Percentiles rank a stretch among this genome's conserved stretches.
These are phyloP conservation scores for Coemansia sp. DNA, from an alignment of 192 early-diverging fungal genomes.

Conservation along the genomic window DNA sequence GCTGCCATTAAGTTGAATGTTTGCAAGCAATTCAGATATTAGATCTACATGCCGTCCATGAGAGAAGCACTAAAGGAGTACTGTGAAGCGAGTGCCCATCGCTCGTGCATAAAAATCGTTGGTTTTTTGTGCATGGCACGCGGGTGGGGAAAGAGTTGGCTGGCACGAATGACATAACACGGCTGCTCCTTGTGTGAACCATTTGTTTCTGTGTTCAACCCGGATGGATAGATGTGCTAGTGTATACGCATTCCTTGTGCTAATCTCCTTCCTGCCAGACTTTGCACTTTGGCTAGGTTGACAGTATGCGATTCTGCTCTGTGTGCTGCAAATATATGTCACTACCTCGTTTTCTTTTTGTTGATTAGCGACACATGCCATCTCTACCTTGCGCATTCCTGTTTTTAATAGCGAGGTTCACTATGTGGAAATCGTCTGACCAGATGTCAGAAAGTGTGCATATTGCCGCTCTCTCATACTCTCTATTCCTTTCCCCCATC, in stretches of 20 bases:
- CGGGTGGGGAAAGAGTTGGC: background rate
- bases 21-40: background rate
- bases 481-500: background rate
- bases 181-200: background rate
- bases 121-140: constrained; percentile 8
- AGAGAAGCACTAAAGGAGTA: background rate
- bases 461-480: background rate
- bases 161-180: constrained; percentile 1
- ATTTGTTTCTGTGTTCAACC: background rate
- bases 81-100: background rate
- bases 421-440: background rate
- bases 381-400: background rate
- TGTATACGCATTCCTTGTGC: background rate
- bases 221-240: background rate
- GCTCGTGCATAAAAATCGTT: background rate
- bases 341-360: background rate
- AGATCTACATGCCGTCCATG: background rate
- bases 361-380: background rate
- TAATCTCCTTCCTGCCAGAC: background rate
- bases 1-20: background rate
- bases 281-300: background rate
- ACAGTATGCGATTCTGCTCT: background rate
- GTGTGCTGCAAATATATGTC: background rate
- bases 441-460: background rate
- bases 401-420: background rate